Percentiles rank a stretch among this genome's conserved stretches.
phyloP scores from a whole-genome alignment of 495 filamentous ascomycete species.

The Xylaria intraflava region DNA sequence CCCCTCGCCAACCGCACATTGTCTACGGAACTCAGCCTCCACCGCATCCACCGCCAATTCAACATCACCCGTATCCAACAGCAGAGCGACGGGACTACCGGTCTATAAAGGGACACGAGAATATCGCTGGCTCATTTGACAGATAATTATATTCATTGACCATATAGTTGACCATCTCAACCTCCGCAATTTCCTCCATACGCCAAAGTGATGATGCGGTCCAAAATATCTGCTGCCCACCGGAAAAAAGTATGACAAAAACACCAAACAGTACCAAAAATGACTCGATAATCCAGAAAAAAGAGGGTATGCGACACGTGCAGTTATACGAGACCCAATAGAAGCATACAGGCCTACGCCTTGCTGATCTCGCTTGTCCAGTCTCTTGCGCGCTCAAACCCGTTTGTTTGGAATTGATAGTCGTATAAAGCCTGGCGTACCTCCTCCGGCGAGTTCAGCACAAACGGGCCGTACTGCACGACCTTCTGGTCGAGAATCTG shows the following conservation, averaged over 20 bases:
- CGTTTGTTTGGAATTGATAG: conserved; percentile 76
- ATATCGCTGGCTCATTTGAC: too few species aligned
- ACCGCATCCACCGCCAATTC: too few species aligned
- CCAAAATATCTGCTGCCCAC: background rate
- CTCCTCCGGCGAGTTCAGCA: conserved; percentile 73
- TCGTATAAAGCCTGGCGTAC: conserved; percentile 88
- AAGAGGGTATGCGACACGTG: background rate
- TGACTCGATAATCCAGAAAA: background rate
- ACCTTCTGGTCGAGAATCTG: conserved; percentile 85
- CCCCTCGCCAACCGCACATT: too few species aligned
- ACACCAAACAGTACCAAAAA: background rate
- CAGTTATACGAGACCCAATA: background rate
- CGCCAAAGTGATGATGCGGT: conserved; percentile 6
- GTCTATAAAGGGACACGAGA: too few species aligned
- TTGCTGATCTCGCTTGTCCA: conserved; percentile 96
- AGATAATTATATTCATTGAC: too few species aligned
- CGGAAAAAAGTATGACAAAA: background rate
- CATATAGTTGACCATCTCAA: too few species aligned
- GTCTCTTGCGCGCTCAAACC: conserved; percentile 76
- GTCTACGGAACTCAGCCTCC: too few species aligned
- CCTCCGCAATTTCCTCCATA: too few species aligned
- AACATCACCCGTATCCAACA: too few species aligned
- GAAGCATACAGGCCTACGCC: conserved; percentile 33
- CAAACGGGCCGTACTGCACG: conserved; percentile 95
- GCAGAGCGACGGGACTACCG: too few species aligned